Base-by-base conservation (phyloP, 768 basidiomycete genomes). In the Naganishia vaughanmartiniae region DNA sequence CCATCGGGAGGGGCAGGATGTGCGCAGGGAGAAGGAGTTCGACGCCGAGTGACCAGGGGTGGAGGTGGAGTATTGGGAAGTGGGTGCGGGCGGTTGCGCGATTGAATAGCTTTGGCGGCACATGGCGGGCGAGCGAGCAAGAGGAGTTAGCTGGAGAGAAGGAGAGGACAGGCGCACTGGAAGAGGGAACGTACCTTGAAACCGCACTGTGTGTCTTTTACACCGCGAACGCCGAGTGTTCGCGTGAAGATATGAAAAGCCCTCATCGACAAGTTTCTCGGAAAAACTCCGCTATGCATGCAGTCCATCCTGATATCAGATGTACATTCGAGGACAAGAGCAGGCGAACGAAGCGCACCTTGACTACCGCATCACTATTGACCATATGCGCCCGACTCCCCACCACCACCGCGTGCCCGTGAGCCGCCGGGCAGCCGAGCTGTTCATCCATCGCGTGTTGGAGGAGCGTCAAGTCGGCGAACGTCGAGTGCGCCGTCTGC, bases 21-120 rank as follows among this genome's bases (percentile, higher is more conserved):
- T 91, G 89, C 11, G 93, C 92, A 46, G 94, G 85, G 12, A 96
- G 84, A 24, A 97, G 84, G 5, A 96, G 86, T 80, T 97, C 94
- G 70, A 96, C 93, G 81, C 97, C 94, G 76, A 97, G 97, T 79
- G 95, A 93, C 94, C 94, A 97, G 0, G 90, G 89, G 6, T 89
- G 84, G 33, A 95, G 88, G 76, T 91, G 93, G 77, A 95, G 89
- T 1, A 85, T 84, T 0, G 92, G 92, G 81, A 95, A 97, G 72
- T 97, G 88, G 70, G 86, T 86, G 65, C 85, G 87, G 11, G 93
- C 93, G 0, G 93, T 89, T 3, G 84, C 76, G 14, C 92, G 90
- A 19, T 92, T 88, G 82, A 95, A 94, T 31, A 97, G 86, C 80
- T 83, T 67, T 5, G 17, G 33, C 1, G 21, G 12, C 55, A 54